Evolutionary conservation across 768 basidiomycete genomes (phyloP), one percentile per base, ranked within the genome.

Genomic region (Mycena belliarum): DNA sequence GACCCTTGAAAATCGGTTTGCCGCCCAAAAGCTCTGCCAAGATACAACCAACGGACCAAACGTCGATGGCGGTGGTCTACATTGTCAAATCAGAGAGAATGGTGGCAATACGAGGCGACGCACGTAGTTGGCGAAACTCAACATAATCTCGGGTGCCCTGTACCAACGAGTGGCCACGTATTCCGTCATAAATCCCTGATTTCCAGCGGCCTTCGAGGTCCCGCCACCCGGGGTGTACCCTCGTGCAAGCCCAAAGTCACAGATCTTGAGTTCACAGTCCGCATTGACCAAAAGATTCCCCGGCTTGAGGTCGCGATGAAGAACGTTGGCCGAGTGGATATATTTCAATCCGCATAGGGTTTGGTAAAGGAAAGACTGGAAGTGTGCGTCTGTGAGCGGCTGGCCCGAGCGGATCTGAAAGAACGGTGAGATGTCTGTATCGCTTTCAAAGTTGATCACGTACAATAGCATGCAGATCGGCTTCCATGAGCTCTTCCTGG

Each of bases 141-240:
- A 71, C 97, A 98, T 99, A 74, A 98, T 99, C 76, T 99, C 97
- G 0, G 97, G 96, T 21, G 96, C 96, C 33, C 96, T 82, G 71
- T 99, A 99, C 96, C 96, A 98, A 55, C 96, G 82, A 9, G 96
- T 99, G n/a, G 96, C 96, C 29, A 98, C 91, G 71, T 96, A 98
- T 75, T 98, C 97, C 0, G 97, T 98, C 96, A 98, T 98, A 76
- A 98, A 98, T 0, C 96, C 96, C 67, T 89, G 89, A 67, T 91
- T 90, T 35, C 88, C 87, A 21, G 88, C 85, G 1, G 86, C 81
- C 63, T 81, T 85, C 50, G 84, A 87, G 33, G 82, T 84, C 32
- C 89, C 88, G 44, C 87, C 83, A 20, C 89, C 91, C 5, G 93
- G 93, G 21, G 89, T 93, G 73, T 95, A 96, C 3, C 95, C 95